Conservation (phyloP, 495 filamentous ascomycete genomes). For the Rhypophila decipiens region DNA sequence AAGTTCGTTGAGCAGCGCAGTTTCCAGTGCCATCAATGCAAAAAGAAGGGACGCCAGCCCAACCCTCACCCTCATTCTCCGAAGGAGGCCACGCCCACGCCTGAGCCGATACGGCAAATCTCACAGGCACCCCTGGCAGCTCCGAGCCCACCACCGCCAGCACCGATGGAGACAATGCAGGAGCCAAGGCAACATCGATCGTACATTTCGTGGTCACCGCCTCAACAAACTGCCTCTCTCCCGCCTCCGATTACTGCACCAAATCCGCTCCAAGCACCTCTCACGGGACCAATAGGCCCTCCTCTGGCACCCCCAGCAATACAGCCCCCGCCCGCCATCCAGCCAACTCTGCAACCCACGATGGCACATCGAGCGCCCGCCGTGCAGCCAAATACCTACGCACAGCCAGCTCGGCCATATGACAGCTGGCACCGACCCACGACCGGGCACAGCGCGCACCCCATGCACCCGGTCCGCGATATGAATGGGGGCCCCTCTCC, state of each 20-base stretch:
- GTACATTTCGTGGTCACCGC: constrained; percentile 14
- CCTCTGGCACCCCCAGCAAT: constrained; percentile 31
- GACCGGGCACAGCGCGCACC: constrained; percentile 26
- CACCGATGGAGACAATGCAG: constrained; percentile 16
- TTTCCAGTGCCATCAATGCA: constrained; percentile 53
- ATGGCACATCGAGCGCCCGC: constrained; percentile 23
- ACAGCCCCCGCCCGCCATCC: constrained; percentile 23
- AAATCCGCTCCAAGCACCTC: constrained; percentile 21
- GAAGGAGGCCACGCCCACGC: constrained; percentile 25
- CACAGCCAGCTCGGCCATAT: constrained; percentile 18
- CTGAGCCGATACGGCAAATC: constrained; percentile 28
- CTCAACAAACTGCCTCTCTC: constrained; percentile 1
- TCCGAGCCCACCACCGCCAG: constrained; percentile 39
- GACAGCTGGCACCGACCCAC: constrained; percentile 32
- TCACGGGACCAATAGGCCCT: constrained; percentile 35
- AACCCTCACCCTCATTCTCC: constrained; percentile 21
- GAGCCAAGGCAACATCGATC: no score
- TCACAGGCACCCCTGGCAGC: constrained; percentile 32
- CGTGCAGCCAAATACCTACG: constrained; percentile 19
- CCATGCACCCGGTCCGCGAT: constrained; percentile 27
- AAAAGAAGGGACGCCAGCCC: constrained; percentile 35
- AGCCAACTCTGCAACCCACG: constrained; percentile 19
- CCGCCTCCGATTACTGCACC: constrained; percentile 10
- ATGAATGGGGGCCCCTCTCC: constrained; percentile 37
- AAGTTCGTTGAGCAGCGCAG: constrained; percentile 45